These are phyloP conservation scores for Solanum hybrid DNA, from an alignment of 305 asterid species.

Conservation along the genomic window DNA sequence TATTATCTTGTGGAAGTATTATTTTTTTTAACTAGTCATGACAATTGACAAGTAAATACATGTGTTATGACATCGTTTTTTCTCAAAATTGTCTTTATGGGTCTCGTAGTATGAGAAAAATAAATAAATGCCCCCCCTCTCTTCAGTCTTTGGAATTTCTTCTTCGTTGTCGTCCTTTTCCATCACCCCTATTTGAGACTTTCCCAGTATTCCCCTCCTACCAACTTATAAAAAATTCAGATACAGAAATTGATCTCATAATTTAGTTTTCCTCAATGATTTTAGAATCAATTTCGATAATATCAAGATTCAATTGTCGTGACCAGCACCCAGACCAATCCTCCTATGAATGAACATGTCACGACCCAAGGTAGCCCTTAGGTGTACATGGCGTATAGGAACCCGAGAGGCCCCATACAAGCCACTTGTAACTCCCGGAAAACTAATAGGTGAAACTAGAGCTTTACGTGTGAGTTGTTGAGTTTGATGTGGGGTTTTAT, in stretches of 20 bases:
- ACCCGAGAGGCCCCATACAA: neutral
- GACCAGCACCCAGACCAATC: neutral
- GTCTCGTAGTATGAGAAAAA: neutral
- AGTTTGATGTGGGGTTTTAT: too few relatives aligned
- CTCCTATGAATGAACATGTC: neutral
- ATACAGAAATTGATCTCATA: neutral
- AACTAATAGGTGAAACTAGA: too few relatives aligned
- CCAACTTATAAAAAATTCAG: neutral
- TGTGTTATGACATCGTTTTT: neutral
- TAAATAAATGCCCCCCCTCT: neutral
- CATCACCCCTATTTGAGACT: neutral
- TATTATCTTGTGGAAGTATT: neutral
- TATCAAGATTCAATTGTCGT: neutral
- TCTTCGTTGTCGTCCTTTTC: neutral
- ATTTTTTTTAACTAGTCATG: neutral
- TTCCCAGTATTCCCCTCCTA: neutral
- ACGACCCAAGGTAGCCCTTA: neutral
- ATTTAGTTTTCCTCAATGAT: neutral
- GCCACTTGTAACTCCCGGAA: neutral
- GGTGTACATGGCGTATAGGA: neutral
- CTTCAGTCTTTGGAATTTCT: neutral
- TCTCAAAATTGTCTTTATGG: neutral
- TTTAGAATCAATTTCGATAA: neutral
- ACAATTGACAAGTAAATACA: neutral
- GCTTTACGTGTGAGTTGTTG: too few relatives aligned